These are phyloP conservation scores for Penicillium decumbens DNA, from an alignment of 2,329 filamentous ascomycete species.

Conservation along the genomic window DNA sequence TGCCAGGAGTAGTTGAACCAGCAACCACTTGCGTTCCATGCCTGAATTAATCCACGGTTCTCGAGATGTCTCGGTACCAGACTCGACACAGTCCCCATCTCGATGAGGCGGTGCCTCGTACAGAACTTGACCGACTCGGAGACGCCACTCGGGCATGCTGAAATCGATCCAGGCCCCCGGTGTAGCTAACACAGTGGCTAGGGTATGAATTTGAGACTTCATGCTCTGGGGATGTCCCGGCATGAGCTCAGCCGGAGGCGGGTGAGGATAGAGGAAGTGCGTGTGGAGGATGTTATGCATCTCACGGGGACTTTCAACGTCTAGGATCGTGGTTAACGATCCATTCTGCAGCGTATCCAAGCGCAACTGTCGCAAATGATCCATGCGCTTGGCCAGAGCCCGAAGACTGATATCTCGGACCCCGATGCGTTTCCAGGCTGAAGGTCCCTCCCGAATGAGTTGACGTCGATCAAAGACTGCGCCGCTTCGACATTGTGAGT, in stretches of 20 bases:
- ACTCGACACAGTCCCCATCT: slow-evolving; percentile 32
- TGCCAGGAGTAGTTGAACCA: slow-evolving; percentile 53
- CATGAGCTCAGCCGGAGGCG: slow-evolving; percentile 23
- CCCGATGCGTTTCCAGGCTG: slow-evolving; percentile 41
- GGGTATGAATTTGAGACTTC: slow-evolving; percentile 44
- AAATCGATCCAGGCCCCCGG: slow-evolving; percentile 48
- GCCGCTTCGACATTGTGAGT: slow-evolving; percentile 35
- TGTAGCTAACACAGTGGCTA: slow-evolving; percentile 42
- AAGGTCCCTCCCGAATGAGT: slow-evolving; percentile 37
- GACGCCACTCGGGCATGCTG: slow-evolving; percentile 44
- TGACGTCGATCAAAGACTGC: slow-evolving; percentile 34
- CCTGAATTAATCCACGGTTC: slow-evolving; percentile 26
- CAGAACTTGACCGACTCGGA: slow-evolving; percentile 45
- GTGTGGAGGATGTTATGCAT: slow-evolving; percentile 36
- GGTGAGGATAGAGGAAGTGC: slow-evolving; percentile 37
- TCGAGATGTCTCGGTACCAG: slow-evolving; percentile 5
- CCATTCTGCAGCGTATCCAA: slow-evolving; percentile 31
- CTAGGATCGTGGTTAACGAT: slow-evolving; percentile 33
- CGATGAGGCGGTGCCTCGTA: slow-evolving; percentile 39
- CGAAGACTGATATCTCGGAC: slow-evolving; percentile 37
- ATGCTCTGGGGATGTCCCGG: slow-evolving; percentile 32
- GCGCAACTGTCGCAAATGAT: slow-evolving; percentile 32
- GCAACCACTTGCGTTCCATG: slow-evolving; percentile 49
- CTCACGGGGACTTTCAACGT: slow-evolving; percentile 30
- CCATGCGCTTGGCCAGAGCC: slow-evolving; percentile 33